Evolutionary conservation across 176 grass and related monocot genomes (phyloP).

Genomic region (Carex pumila): DNA sequence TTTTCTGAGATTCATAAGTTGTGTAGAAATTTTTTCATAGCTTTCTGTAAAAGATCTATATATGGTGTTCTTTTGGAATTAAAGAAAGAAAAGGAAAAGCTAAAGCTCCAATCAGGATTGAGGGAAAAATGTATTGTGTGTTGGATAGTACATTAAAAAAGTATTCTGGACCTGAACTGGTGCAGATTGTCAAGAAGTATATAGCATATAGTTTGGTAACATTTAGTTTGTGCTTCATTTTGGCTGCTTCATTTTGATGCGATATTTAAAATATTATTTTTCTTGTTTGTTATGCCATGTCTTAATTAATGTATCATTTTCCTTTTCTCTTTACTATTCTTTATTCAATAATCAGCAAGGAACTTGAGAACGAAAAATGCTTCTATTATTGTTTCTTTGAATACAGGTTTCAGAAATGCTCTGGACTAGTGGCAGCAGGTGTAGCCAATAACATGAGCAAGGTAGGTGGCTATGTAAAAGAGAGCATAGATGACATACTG

Average conservation of each 20-base stretch:
- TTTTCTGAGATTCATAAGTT: not conserved
- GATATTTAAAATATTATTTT: not conserved
- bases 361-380: not conserved
- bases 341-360: not conserved
- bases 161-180: not conserved
- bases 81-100: not conserved
- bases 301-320: not conserved
- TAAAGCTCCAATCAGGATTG: not conserved
- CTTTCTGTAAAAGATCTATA: not conserved
- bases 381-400: not conserved
- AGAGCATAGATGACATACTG: conserved; percentile 65
- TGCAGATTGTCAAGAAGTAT: not conserved
- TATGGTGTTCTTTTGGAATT: not conserved
- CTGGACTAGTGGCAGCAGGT: conserved; percentile 80
- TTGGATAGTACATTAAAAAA: not conserved
- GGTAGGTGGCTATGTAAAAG: conserved; percentile 61
- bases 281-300: not conserved
- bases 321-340: not conserved
- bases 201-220: not conserved
- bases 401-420: conserved; percentile 69
- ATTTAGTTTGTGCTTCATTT: not conserved
- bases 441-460: conserved; percentile 62
- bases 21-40: not conserved
- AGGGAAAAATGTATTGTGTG: not conserved
- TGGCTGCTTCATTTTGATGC: not conserved